phyloP scores from a whole-genome alignment of 495 filamentous ascomycete genomes.

The Penicillium coffeae region DNA sequence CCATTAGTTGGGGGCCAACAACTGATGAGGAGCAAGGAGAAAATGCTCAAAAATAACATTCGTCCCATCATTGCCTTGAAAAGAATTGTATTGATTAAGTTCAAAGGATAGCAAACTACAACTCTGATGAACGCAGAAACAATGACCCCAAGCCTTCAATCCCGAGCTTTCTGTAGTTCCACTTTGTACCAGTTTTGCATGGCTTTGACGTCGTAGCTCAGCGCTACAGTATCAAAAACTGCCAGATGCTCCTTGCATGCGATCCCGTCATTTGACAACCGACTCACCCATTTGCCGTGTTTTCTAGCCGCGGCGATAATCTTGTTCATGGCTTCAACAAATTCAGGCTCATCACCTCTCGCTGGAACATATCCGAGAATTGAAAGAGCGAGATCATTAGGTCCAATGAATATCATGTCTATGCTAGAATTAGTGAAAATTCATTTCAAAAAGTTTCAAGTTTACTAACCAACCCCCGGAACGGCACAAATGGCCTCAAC shows the following conservation, averaged over 20 bases:
- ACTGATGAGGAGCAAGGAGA: too few species aligned
- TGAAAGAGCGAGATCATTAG: constrained; percentile 42
- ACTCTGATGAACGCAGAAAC: background rate
- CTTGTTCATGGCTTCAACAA: constrained; percentile 28
- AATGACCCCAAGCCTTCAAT: background rate
- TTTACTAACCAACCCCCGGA: constrained; percentile 15
- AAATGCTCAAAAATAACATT: too few species aligned
- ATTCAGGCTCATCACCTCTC: constrained; percentile 26
- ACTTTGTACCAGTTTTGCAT: constrained; percentile 36
- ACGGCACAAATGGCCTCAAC: constrained; percentile 20
- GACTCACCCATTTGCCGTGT: constrained; percentile 32
- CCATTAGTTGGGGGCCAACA: too few species aligned
- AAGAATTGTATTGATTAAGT: too few species aligned
- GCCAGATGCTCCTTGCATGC: constrained; percentile 21
- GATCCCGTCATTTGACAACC: constrained; percentile 29
- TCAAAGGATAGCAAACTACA: too few species aligned
- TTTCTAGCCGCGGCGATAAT: constrained; percentile 28
- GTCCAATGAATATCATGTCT: constrained; percentile 64
- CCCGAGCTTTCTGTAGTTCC: constrained; percentile 29
- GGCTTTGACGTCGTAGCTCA: constrained; percentile 33
- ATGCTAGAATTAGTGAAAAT: constrained; percentile 2
- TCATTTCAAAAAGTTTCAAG: too few species aligned
- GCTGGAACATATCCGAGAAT: constrained; percentile 26
- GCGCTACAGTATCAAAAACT: constrained; percentile 32
- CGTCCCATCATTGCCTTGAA: too few species aligned